These are phyloP conservation scores for Sphaerobolus stellatus DNA, from an alignment of 1,284 basidiomycete genomes.

Conservation along the genomic window DNA sequence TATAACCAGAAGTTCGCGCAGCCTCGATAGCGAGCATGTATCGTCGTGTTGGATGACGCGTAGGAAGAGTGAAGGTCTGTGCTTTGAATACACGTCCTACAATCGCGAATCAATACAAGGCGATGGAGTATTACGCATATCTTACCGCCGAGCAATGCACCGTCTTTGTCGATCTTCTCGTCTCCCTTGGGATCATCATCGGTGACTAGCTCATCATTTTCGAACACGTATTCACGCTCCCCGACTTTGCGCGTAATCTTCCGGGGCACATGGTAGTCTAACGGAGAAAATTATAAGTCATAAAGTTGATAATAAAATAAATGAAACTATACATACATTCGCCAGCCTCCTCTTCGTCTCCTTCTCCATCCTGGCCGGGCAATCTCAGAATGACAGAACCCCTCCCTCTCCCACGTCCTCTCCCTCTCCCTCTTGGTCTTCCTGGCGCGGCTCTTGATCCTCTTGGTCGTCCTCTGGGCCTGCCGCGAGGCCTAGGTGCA, in stretches of 20 bases:
- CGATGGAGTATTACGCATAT: slow-evolving; percentile 17
- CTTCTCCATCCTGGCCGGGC: slow-evolving; percentile 40
- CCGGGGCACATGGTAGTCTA: slow-evolving; percentile 46
- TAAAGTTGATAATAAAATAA: background rate
- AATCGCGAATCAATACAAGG: slow-evolving; percentile 9
- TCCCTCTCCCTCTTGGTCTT: slow-evolving; percentile 40
- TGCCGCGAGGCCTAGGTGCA: slow-evolving; percentile 24
- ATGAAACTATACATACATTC: slow-evolving; percentile 24
- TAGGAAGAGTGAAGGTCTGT: slow-evolving; percentile 80
- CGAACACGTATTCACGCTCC: slow-evolving; percentile 74
- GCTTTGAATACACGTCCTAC: slow-evolving; percentile 87
- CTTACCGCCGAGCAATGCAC: slow-evolving; percentile 82
- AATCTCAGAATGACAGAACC: slow-evolving; percentile 34
- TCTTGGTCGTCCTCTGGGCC: slow-evolving; percentile 33
- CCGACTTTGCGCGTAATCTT: slow-evolving; percentile 72
- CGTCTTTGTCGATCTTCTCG: slow-evolving; percentile 85
- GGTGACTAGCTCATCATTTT: slow-evolving; percentile 86
- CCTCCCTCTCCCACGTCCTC: slow-evolving; percentile 42
- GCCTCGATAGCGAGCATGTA: slow-evolving; percentile 98
- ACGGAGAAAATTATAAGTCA: slow-evolving; percentile 12
- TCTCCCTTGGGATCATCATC: slow-evolving; percentile 86
- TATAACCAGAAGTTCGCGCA: slow-evolving; percentile 91
- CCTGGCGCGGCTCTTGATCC: slow-evolving; percentile 21
- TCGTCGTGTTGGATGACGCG: slow-evolving; percentile 77
- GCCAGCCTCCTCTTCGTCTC: slow-evolving; percentile 47